phyloP scores from a whole-genome alignment of 1,284 basidiomycete species.

The Boletus semigastroideus region DNA sequence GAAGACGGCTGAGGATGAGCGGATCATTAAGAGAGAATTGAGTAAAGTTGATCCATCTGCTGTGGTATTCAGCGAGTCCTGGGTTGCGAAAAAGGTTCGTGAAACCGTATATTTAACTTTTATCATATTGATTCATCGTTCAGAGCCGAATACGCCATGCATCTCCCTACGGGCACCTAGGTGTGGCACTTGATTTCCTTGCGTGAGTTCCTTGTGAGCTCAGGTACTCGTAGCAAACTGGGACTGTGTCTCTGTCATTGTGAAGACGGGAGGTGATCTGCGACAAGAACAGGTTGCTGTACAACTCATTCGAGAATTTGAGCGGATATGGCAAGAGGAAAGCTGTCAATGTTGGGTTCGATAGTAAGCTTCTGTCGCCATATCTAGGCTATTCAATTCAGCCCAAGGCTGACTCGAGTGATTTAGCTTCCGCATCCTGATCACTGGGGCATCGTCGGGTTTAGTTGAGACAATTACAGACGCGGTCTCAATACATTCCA shows the following conservation, averaged over 20 bases:
- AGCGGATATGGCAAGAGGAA: conserved; percentile 94
- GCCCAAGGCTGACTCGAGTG: conserved; percentile 3
- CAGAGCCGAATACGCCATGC: conserved; percentile 86
- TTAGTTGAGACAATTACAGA: conserved; percentile 96
- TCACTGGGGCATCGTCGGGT: conserved; percentile 91
- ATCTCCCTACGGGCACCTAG: conserved; percentile 95
- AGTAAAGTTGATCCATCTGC: conserved; percentile 98
- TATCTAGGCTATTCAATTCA: background rate
- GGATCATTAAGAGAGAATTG: conserved; percentile 89
- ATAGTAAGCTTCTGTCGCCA: conserved; percentile 60
- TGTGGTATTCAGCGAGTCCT: conserved; percentile 93
- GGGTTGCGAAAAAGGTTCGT: conserved; percentile 87
- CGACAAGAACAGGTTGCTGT: conserved; percentile 98
- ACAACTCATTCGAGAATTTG: conserved; percentile 92
- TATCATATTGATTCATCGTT: conserved; percentile 5
- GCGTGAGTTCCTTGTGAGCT: conserved; percentile 9
- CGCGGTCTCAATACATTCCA: conserved; percentile 97
- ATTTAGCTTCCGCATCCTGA: conserved; percentile 78
- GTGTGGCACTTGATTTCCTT: conserved; percentile 40
- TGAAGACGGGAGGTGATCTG: conserved; percentile 97
- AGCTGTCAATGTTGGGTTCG: conserved; percentile 88
- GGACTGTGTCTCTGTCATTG: conserved; percentile 94
- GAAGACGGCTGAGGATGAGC: conserved; percentile 85
- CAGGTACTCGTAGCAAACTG: conserved; percentile 52
- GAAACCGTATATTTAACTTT: background rate